Base-by-base conservation (phyloP, 768 basidiomycete species). In the Lentinula aciculospora region DNA sequence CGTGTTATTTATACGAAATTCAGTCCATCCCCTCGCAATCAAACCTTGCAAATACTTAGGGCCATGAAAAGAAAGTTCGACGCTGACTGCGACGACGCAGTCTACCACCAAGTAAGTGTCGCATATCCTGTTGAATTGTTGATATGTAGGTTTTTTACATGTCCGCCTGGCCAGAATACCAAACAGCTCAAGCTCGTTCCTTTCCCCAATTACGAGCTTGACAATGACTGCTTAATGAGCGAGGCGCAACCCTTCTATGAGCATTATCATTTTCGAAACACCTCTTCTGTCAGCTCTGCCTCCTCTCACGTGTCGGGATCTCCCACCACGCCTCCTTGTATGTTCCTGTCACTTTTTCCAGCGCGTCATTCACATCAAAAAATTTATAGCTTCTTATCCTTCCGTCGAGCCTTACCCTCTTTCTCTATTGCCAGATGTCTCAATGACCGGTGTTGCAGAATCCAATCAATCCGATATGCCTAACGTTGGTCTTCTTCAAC, bases 171-270 rank as follows among this genome's bases (percentile, higher is more conserved):
- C 31, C 63, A 85, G 83, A 77, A 76, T 60, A 73, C 76, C 31
- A 90, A 92, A 69, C 87, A 90, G 67, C 61, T 88, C 23, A 90
- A 86, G 74, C 77, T 88, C 54, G 75, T 90, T 57, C 86, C 88
- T 45, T 91, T 90, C 69, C 89, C 88, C 56, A 81, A 85, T 65
- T 76, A 76, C 59, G 79, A 82, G 59, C 67, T 72, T 60, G 85
- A 89, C 69, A 70, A 74, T 65, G 89, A 92, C 68, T 78, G 85
- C 61, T 73, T 79, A 63, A 92, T 92, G 90, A 82, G 79, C 65
- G 86, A 86, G 62, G 78, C 79, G 68, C 83, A 86, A 62, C 81
- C 80, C 44, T 66, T 82, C 62, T 77, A 69, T 64, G 76, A 78
- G 63, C 72, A 76, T 63, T 73, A 78, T 62, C 89, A 89, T 66